A percentile compares a stretch with the other conserved stretches of the same genome.
Evolutionary conservation across 2,329 filamentous ascomycete genomes (phyloP).

Genomic region (Pseudonectria foliicola): DNA sequence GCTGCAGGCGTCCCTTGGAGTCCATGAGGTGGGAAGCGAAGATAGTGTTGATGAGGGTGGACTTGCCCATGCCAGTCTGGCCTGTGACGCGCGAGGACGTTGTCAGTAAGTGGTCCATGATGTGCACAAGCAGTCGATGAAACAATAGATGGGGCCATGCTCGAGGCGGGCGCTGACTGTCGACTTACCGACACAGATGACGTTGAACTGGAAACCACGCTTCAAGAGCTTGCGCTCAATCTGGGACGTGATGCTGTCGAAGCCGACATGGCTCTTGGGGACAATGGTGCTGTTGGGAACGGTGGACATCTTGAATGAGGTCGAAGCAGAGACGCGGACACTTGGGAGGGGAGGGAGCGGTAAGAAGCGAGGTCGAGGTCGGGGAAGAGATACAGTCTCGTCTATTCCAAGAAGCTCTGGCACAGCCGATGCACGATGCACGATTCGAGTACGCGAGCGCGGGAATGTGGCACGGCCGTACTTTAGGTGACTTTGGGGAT

Average conservation of each 20-base stretch:
- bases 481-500: slow-evolving; percentile 19
- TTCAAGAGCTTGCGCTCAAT: slow-evolving; percentile 99
- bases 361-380: slow-evolving; percentile 19
- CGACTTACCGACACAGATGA: slow-evolving; percentile 94
- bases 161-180: neutral
- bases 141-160: neutral
- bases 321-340: slow-evolving; percentile 8
- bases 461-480: slow-evolving; percentile 11
- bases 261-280: slow-evolving; percentile 97
- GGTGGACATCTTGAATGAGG: slow-evolving; percentile 41
- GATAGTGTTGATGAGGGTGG: slow-evolving; percentile 99
- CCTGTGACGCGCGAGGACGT: slow-evolving; percentile 45
- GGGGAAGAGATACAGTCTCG: slow-evolving; percentile 3
- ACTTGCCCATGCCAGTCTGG: slow-evolving; percentile 97
- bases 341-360: slow-evolving; percentile 25
- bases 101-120: neutral
- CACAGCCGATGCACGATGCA: slow-evolving; percentile 10
- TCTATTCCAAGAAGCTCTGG: slow-evolving; percentile 23
- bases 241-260: slow-evolving; percentile 99
- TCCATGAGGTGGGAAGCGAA: slow-evolving; percentile 99
- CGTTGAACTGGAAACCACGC: slow-evolving; percentile 99
- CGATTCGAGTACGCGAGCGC: slow-evolving; percentile 13
- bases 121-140: neutral
- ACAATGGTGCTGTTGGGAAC: slow-evolving; percentile 69
- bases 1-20: slow-evolving; percentile 89